Evolutionary conservation across 768 basidiomycete genomes (phyloP).

Genomic region (Nidularia sp.): DNA sequence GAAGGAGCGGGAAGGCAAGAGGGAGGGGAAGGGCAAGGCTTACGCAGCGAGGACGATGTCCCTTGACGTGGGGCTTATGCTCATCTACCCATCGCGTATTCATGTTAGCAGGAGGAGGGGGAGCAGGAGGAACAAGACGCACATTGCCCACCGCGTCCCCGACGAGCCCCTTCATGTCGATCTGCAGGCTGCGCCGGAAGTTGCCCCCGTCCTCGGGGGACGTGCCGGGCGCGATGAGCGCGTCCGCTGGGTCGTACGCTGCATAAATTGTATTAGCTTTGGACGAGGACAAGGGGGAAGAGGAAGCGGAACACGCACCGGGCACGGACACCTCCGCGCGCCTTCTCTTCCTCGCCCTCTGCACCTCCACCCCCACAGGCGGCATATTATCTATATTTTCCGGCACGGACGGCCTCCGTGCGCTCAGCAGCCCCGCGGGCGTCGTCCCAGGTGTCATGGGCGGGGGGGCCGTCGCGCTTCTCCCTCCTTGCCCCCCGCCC

Average conservation of each 20-base stretch:
- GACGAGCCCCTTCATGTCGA: slow-evolving; percentile 76
- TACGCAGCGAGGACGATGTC: slow-evolving; percentile 91
- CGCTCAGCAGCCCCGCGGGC: neutral
- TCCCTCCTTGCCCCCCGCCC: too few species aligned
- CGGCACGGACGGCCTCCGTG: neutral
- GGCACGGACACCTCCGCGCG: neutral
- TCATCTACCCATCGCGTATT: slow-evolving; percentile 55
- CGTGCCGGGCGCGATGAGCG: slow-evolving; percentile 1
- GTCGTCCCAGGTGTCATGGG: neutral
- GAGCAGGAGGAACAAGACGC: slow-evolving; percentile 20
- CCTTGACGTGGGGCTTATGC: slow-evolving; percentile 82
- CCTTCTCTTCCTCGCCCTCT: neutral
- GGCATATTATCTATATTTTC: too few species aligned
- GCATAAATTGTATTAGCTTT: too few species aligned
- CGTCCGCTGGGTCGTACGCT: too few species aligned
- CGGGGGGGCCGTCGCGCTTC: neutral
- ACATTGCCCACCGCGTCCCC: slow-evolving; percentile 85
- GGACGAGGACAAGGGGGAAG: too few species aligned
- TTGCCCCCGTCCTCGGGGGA: slow-evolving; percentile 57
- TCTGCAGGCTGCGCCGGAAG: slow-evolving; percentile 57
- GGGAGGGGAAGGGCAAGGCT: slow-evolving; percentile 15
- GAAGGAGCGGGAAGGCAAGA: neutral
- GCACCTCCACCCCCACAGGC: neutral
- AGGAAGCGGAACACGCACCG: too few species aligned
- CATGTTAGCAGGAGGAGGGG: slow-evolving; percentile 3